Conservation (phyloP, 116 monocot genomes). For the Zostera marina region DNA sequence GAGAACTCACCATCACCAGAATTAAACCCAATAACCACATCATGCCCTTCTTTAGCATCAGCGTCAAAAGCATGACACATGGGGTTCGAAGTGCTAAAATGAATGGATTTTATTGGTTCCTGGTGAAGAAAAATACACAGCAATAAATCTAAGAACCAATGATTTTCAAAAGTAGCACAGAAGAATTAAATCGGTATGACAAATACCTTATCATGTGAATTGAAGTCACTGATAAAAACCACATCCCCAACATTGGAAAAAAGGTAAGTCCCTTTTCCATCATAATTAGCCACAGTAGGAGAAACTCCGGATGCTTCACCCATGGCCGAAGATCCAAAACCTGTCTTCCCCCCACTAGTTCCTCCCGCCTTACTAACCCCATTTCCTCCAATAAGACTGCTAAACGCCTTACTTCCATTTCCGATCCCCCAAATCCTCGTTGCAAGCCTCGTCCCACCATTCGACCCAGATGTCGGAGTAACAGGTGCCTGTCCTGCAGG, state of each 20-base stretch:
- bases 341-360: constrained; percentile 38
- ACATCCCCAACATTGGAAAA: constrained; percentile 80
- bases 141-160: not conserved
- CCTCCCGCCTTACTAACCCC: constrained; percentile 38
- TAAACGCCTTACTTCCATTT: constrained; percentile 63
- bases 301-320: constrained; percentile 21
- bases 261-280: constrained; percentile 73
- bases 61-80: constrained; percentile 83
- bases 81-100: constrained; percentile 73
- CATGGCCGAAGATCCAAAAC: constrained; percentile 19
- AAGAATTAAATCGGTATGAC: not conserved
- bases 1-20: constrained; percentile 74
- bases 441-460: constrained; percentile 37
- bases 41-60: constrained; percentile 86
- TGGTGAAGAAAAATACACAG: constrained; percentile 4
- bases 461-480: constrained; percentile 21
- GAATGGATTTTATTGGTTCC: constrained; percentile 97
- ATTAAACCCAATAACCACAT: constrained; percentile 80
- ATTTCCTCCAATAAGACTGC: constrained; percentile 48
- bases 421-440: constrained; percentile 57
- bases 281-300: constrained; percentile 32
- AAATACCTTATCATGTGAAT: constrained; percentile 79
- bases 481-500: constrained; percentile 30
- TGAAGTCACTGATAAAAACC: constrained; percentile 76
- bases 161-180: not conserved